phyloP scores from a whole-genome alignment of 768 basidiomycete genomes.

The Collybia sordida region DNA sequence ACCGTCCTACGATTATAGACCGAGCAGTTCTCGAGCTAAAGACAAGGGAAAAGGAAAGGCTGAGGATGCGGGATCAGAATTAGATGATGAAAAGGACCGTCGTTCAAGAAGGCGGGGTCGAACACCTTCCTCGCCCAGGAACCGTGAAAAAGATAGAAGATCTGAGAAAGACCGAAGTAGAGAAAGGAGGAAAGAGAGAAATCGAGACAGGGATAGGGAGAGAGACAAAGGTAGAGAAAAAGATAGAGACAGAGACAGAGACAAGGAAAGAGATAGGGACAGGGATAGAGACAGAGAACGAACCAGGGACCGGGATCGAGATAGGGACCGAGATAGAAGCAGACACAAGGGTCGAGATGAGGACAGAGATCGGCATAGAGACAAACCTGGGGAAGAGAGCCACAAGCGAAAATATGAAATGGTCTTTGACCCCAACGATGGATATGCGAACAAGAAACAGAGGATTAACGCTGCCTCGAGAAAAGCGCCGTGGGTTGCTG shows the following conservation, averaged over 20 bases:
- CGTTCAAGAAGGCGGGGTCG: background rate
- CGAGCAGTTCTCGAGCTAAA: background rate
- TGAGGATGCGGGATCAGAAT: background rate
- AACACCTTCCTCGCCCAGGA: constrained; percentile 4
- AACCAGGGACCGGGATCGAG: constrained; percentile 3
- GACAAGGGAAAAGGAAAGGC: constrained; percentile 15
- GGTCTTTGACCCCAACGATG: constrained; percentile 44
- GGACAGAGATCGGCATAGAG: constrained; percentile 16
- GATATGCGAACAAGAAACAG: constrained; percentile 53
- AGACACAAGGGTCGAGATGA: constrained; percentile 14
- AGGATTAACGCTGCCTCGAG: constrained; percentile 50
- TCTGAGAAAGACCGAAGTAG: constrained; percentile 9
- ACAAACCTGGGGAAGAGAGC: constrained; percentile 23
- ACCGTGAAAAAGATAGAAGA: constrained; percentile 15
- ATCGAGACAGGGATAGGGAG: constrained; percentile 12
- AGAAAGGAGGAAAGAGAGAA: constrained; percentile 17
- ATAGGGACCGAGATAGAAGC: constrained; percentile 4
- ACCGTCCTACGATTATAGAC: background rate
- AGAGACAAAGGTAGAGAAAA: background rate
- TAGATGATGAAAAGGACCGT: background rate
- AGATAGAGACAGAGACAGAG: constrained; percentile 6
- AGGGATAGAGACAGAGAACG: constrained; percentile 12
- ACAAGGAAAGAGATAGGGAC: constrained; percentile 16
- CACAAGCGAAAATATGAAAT: constrained; percentile 44
- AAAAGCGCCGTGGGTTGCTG: constrained; percentile 68